Percentiles rank a stretch among this genome's conserved stretches.
phyloP scores from a whole-genome alignment of 805 yeast genomes.

The Teunomyces lycoperdinae region DNA sequence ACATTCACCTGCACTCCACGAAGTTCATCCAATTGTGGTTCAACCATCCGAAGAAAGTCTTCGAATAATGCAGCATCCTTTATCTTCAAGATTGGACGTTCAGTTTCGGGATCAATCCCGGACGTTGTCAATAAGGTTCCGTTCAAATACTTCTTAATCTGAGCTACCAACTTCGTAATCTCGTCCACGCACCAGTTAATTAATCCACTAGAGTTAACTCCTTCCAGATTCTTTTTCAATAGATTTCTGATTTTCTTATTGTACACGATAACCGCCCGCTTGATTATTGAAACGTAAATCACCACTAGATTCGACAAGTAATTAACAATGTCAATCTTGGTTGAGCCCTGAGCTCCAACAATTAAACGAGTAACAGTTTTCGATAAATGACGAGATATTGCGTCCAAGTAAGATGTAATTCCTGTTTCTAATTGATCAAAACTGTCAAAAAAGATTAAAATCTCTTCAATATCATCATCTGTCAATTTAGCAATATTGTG shows the following conservation, averaged over 20 bases:
- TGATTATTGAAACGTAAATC: constrained; percentile 35
- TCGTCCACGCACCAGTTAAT: constrained; percentile 77
- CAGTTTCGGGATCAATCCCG: constrained; percentile 21
- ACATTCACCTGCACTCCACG: constrained; percentile 69
- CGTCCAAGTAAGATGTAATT: constrained; percentile 30
- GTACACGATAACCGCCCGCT: constrained; percentile 54
- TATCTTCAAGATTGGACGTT: constrained; percentile 26
- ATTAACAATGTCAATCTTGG: constrained; percentile 41
- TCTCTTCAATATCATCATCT: constrained; percentile 28
- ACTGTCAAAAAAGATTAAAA: constrained; percentile 34
- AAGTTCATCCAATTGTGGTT: constrained; percentile 59
- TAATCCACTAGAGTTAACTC: constrained; percentile 48
- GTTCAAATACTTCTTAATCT: constrained; percentile 64
- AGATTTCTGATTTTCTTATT: constrained; percentile 26
- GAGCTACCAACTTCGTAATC: constrained; percentile 54
- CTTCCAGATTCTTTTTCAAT: constrained; percentile 24
- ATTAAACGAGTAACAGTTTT: constrained; percentile 32
- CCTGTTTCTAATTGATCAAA: constrained; percentile 38
- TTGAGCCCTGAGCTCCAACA: constrained; percentile 41
- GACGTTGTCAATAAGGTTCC: constrained; percentile 55
- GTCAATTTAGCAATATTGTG: constrained; percentile 30
- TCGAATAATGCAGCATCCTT: constrained; percentile 29
- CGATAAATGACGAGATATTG: constrained; percentile 31
- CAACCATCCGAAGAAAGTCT: constrained; percentile 53
- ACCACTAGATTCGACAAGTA: constrained; percentile 39